Base-by-base conservation (phyloP, 2,329 filamentous ascomycete genomes). In the Nigrograna mackinnonii region DNA sequence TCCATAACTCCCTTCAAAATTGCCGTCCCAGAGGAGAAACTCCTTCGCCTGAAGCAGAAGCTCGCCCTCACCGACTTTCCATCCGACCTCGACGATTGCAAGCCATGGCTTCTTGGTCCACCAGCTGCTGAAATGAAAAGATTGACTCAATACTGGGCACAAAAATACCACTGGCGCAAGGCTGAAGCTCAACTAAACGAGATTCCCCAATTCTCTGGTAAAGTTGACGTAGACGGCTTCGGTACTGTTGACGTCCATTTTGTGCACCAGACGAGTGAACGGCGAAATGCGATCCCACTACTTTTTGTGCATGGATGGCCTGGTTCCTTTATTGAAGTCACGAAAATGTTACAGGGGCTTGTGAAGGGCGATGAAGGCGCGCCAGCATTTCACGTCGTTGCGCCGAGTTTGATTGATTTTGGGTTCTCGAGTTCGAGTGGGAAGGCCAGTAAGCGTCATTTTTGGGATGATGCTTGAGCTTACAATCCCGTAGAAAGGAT, bases 281-380 rank as follows among this genome's bases (percentile, higher is more conserved):
- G 67, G 3, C 46, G 70, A 1, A 69, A 70, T 17, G 79, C 80
- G 3, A 79, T 87, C 35, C 84, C 84, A 0, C 59, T 87, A 21
- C 58, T 87, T 0, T 86, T 87, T 57, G 70, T 74, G 12, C 83
- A 86, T 57, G 82, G 83, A 16, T 86, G 80, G 79, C 85, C 85
- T 0, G 84, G 85, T 2, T 82, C 77, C 55, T 86, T 85, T 57
- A 59, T 84, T 31, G 84, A 87, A 66, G 80, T 79, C 2, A 60
- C 69, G 21, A 86, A 28, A n/a, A 28, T 28, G 9, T n/a, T 28
- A n/a, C 24, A 9, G 80, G 82, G 57, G 24, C n/a, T 28, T 9
- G 16, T 18, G 16, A 9, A 72, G 51, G 80, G 79, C 16, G 54
- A 53, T 7, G 50, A 80, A 79, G 50, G 52, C 7, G 62, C 65